These are phyloP conservation scores for Luvunga scandens DNA, from an alignment of 345 rosid species.

Conservation along the genomic window DNA sequence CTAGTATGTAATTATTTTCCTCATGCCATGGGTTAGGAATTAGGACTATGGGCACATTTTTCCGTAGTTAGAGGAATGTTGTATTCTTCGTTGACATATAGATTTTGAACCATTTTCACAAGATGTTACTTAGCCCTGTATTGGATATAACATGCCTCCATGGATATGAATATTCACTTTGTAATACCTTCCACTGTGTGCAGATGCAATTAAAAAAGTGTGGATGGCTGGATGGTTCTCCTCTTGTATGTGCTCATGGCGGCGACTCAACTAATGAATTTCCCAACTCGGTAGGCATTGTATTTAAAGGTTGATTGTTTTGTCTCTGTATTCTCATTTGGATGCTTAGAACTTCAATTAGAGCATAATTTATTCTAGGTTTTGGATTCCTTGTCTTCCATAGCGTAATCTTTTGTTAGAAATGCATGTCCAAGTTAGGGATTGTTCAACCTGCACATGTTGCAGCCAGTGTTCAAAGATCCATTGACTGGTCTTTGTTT, in stretches of 20 bases:
- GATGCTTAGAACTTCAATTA: not conserved
- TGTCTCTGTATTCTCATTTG: not conserved
- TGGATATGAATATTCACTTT: not conserved
- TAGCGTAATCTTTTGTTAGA: not conserved
- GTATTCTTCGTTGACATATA: not conserved
- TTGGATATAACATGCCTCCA: not conserved
- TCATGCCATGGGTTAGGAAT: not conserved
- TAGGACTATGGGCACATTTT: not conserved
- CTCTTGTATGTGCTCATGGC: constrained; percentile 98
- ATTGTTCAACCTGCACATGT: not conserved
- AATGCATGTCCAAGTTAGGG: not conserved
- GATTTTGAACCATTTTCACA: not conserved
- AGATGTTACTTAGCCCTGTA: not conserved
- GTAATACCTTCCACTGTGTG: not conserved
- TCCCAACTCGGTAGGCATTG: constrained; percentile 67
- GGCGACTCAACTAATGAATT: constrained; percentile 83
- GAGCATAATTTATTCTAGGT: not conserved
- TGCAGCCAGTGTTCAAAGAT: not conserved
- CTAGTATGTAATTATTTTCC: not conserved
- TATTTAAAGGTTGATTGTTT: not conserved
- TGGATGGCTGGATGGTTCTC: constrained; percentile 80
- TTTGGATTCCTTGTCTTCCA: not conserved
- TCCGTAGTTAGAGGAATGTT: not conserved
- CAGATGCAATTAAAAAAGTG: constrained; percentile 57
- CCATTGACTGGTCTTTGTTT: not conserved